Percentiles rank a stretch among this genome's conserved stretches.
Evolutionary conservation across 2,329 filamentous ascomycete genomes (phyloP).

Genomic region (Microascus cirrosus): DNA sequence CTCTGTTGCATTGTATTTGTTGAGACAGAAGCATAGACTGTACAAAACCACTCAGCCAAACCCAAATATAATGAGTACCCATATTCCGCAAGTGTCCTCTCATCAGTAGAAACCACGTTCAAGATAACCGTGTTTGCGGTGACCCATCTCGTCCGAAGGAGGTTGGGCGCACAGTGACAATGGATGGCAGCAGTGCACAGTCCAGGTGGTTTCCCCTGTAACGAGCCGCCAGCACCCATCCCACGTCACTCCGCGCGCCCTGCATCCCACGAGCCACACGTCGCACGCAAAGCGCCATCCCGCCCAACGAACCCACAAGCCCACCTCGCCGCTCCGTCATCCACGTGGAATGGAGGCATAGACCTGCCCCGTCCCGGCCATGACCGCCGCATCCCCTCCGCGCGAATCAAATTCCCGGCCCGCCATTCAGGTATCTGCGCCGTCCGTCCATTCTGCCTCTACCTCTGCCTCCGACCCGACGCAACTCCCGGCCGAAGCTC

Average conservation of each 20-base stretch:
- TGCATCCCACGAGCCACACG: not conserved
- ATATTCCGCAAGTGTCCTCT: not conserved
- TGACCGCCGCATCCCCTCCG: not conserved
- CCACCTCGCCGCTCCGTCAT: too few relatives aligned
- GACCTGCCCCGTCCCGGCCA: not conserved
- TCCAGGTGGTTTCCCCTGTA: too few relatives aligned
- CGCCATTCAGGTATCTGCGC: not conserved
- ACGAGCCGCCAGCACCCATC: too few relatives aligned
- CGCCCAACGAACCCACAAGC: too few relatives aligned
- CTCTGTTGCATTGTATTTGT: slow-evolving; percentile 6
- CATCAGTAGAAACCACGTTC: too few relatives aligned
- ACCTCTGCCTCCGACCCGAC: slow-evolving; percentile 1
- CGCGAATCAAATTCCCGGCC: not conserved
- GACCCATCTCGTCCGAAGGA: too few relatives aligned
- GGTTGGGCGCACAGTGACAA: too few relatives aligned
- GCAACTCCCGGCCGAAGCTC: slow-evolving; percentile 8
- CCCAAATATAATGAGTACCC: not conserved
- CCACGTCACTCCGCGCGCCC: too few relatives aligned
- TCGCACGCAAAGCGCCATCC: too few relatives aligned
- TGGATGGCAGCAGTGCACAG: too few relatives aligned
- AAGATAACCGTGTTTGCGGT: too few relatives aligned
- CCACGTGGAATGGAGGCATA: not conserved
- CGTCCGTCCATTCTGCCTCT: not conserved
- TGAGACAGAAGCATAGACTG: slow-evolving; percentile 9
- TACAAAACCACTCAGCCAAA: slow-evolving; percentile 6